These are phyloP conservation scores for Ambrosia hybrid DNA, from an alignment of 140 eudicot species.

Conservation along the genomic window DNA sequence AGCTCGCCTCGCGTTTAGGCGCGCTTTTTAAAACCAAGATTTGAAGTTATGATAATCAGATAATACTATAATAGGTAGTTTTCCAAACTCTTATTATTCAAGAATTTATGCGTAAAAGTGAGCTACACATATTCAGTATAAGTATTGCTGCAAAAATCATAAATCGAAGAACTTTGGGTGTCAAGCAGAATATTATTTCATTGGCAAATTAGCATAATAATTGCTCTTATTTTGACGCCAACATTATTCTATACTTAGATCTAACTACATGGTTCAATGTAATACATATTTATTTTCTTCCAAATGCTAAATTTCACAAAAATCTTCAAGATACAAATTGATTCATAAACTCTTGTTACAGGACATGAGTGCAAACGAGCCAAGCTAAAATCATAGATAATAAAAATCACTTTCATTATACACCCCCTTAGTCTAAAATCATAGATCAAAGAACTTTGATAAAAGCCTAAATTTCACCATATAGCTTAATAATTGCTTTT, in stretches of 20 bases:
- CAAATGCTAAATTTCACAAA: neutral
- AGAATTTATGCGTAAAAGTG: neutral
- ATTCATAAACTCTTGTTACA: no score
- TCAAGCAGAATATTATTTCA: no score
- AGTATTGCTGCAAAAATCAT: neutral
- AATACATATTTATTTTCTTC: neutral
- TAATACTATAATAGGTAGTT: neutral
- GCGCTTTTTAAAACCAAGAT: no score
- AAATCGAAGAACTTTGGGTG: neutral
- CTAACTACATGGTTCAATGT: neutral
- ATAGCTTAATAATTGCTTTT: neutral
- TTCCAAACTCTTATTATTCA: neutral
- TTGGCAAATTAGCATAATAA: no score
- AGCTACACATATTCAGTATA: neutral
- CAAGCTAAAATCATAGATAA: no score
- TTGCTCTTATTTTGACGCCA: neutral
- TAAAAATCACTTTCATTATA: neutral
- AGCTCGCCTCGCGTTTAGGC: no score
- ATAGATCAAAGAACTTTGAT: neutral
- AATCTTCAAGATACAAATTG: neutral
- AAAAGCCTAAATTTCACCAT: no score
- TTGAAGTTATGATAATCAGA: neutral
- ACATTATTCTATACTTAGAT: neutral
- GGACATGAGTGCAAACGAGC: no score
- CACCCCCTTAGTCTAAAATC: conserved; percentile 2